Evolutionary conservation across 2,329 filamentous ascomycete genomes (phyloP).

Genomic region (Orbilia quercus): DNA sequence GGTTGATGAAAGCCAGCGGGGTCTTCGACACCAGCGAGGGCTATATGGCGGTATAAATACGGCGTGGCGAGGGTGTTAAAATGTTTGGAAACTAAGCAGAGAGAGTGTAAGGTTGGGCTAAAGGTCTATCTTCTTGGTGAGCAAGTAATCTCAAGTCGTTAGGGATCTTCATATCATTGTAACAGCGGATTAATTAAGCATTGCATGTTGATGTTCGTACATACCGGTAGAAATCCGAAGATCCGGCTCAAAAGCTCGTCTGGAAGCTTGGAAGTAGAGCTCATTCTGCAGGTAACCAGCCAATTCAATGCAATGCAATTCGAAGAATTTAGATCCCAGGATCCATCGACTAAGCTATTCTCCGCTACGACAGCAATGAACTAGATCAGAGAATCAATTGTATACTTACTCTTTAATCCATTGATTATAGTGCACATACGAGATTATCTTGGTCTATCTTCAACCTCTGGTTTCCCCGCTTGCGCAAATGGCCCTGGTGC

Average conservation of each 20-base stretch:
- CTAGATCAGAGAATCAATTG: not conserved
- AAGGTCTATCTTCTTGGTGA: not conserved
- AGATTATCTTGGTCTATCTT: no score
- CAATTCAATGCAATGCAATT: no score
- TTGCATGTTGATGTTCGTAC: no score
- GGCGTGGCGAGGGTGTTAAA: not conserved
- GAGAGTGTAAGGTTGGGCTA: not conserved
- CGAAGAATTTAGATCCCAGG: no score
- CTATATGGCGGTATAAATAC: not conserved
- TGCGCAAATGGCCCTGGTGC: conserved; percentile 11
- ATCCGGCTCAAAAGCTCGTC: conserved; percentile 1
- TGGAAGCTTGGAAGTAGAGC: conserved; percentile 2
- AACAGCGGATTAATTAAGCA: not conserved
- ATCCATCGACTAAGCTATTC: not conserved
- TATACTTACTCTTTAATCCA: no score
- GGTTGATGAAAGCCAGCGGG: not conserved
- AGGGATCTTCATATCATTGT: not conserved
- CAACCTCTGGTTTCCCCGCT: conserved; percentile 14
- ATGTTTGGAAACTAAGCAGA: not conserved
- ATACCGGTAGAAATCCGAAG: conserved; percentile 10
- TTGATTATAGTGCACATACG: no score
- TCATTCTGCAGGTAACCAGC: no score
- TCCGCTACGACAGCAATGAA: not conserved
- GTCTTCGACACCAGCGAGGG: not conserved
- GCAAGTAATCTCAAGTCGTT: not conserved